phyloP scores from a whole-genome alignment of 2,329 filamentous ascomycete genomes.

The Talaromyces sp. region DNA sequence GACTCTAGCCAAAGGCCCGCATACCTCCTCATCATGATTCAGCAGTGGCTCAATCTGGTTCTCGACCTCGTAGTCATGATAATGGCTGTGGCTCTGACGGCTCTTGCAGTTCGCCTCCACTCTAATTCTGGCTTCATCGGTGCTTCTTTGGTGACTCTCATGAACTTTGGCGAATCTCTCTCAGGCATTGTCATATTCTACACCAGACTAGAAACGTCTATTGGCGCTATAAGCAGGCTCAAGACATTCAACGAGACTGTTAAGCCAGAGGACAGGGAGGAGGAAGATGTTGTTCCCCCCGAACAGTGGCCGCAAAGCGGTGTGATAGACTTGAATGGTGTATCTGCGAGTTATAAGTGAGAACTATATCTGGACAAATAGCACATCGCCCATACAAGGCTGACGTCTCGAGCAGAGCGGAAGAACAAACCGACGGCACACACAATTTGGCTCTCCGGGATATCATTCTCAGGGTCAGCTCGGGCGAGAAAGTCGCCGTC shows the following conservation, averaged over 20 bases:
- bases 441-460: conserved; percentile 40
- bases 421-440: neutral
- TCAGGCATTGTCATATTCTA: conserved; percentile 48
- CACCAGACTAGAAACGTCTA: conserved; percentile 56
- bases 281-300: conserved; percentile 8
- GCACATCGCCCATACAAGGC: neutral
- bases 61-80: conserved; percentile 50
- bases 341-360: conserved; percentile 14
- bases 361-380: neutral
- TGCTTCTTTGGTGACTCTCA: conserved; percentile 33
- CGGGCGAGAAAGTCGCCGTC: conserved; percentile 41
- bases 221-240: conserved; percentile 55
- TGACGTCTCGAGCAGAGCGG: neutral
- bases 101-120: conserved; percentile 44
- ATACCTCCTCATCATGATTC: conserved; percentile 56
- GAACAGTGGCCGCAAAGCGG: conserved; percentile 10
- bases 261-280: conserved; percentile 39
- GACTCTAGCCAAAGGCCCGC: conserved; percentile 52
- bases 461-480: conserved; percentile 45
- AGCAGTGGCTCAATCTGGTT: conserved; percentile 55
- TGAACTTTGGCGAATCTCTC: conserved; percentile 10
- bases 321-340: conserved; percentile 8
- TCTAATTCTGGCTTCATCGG: conserved; percentile 49
- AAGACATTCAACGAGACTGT: conserved; percentile 49
- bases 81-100: conserved; percentile 49